These are phyloP conservation scores for Calonectria multiphialidica DNA, from an alignment of 2,329 filamentous ascomycete species.

Conservation along the genomic window DNA sequence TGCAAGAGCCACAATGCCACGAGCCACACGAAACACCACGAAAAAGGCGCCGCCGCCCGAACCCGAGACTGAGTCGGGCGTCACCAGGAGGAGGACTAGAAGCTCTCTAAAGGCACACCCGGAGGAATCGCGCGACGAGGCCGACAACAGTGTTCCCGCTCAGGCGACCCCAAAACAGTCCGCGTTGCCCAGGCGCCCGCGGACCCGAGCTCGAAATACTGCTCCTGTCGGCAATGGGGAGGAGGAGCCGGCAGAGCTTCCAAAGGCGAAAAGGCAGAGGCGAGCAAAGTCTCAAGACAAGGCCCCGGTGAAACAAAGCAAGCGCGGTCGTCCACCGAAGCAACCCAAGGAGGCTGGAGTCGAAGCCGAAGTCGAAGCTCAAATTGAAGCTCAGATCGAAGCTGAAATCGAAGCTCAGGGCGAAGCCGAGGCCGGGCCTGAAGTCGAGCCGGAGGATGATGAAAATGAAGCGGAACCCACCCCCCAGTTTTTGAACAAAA, in stretches of 20 bases:
- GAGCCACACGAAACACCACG: not conserved
- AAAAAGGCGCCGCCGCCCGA: not conserved
- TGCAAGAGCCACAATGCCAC: slow-evolving; percentile 11
- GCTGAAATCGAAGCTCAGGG: not conserved
- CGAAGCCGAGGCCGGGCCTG: not conserved
- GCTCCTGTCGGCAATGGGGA: not conserved
- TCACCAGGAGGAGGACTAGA: not conserved
- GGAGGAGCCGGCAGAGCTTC: not conserved
- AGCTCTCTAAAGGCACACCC: slow-evolving; percentile 7
- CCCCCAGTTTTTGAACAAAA: slow-evolving; percentile 19
- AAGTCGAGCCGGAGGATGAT: not conserved
- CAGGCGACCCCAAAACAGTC: slow-evolving; percentile 8
- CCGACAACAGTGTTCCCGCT: not conserved
- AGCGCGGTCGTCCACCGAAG: not conserved
- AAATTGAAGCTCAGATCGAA: not conserved
- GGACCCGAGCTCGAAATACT: slow-evolving; percentile 26
- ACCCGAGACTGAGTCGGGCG: slow-evolving; percentile 13
- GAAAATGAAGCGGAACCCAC: slow-evolving; percentile 27
- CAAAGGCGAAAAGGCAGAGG: slow-evolving; percentile 28
- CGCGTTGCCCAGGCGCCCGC: slow-evolving; percentile 3
- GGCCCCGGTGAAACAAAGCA: not conserved
- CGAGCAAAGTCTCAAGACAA: not conserved
- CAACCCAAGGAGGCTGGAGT: not conserved
- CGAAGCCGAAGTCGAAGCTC: not conserved
- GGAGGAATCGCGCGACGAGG: slow-evolving; percentile 18